These are phyloP conservation scores for Aureobasidium namibiae DNA, from an alignment of 2,329 filamentous ascomycete genomes.

Conservation along the genomic window DNA sequence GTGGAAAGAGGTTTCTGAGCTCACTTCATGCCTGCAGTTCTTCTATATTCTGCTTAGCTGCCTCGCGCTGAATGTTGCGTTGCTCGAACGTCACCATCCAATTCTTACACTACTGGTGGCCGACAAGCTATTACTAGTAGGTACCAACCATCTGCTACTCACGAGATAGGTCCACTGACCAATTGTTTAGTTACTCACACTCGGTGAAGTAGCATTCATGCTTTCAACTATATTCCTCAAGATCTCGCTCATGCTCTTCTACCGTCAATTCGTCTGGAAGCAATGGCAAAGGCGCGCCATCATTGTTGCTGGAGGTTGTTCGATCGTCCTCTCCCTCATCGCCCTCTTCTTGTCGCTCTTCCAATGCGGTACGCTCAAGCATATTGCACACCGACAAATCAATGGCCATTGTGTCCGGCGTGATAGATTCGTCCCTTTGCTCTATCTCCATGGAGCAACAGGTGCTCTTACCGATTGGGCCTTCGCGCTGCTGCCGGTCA, in stretches of 20 bases:
- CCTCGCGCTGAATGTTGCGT: background rate
- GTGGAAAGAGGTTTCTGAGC: background rate
- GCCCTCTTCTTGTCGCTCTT: conserved; percentile 27
- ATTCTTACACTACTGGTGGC: background rate
- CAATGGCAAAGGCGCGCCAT: conserved; percentile 30
- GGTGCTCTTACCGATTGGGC: conserved; percentile 30
- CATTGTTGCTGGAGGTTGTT: conserved; percentile 18
- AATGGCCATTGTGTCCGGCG: conserved; percentile 18
- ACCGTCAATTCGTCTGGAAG: conserved; percentile 33
- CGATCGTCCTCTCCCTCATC: conserved; percentile 27
- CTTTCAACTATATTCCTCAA: conserved; percentile 35
- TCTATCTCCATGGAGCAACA: conserved; percentile 22
- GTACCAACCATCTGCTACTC: background rate
- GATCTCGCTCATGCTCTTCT: conserved; percentile 38
- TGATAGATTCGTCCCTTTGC: conserved; percentile 18
- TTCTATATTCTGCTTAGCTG: background rate
- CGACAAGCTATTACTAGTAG: background rate
- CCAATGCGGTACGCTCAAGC: conserved; percentile 24
- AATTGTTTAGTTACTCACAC: background rate
- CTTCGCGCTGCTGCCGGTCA: conserved; percentile 31
- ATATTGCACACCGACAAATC: conserved; percentile 17
- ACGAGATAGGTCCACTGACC: background rate
- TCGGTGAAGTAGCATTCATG: conserved; percentile 26
- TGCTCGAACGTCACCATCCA: background rate
- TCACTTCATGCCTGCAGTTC: background rate